A percentile compares a stretch with the other conserved stretches of the same genome.
phyloP scores from a whole-genome alignment of 257 asterid species.

The Solanum raphanifolium region DNA sequence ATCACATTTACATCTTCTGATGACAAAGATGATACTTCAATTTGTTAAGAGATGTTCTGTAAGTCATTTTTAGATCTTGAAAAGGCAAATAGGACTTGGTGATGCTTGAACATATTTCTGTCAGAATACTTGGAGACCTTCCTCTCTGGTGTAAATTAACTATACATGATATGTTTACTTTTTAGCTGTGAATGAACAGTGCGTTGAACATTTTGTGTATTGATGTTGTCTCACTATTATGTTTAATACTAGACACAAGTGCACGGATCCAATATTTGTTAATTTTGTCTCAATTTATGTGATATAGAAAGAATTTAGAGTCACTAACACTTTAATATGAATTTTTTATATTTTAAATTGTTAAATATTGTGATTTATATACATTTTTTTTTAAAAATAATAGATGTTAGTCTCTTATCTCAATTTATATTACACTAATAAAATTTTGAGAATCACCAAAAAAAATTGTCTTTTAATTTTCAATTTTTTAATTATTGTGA shows the following conservation, averaged over 20 bases:
- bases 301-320: background rate
- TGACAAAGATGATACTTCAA: background rate
- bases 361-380: background rate
- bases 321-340: background rate
- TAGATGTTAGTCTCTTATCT: background rate
- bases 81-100: background rate
- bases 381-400: too few species aligned
- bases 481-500: too few species aligned
- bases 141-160: background rate
- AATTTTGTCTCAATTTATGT: background rate
- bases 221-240: background rate
- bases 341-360: background rate
- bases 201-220: background rate
- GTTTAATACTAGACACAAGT: background rate
- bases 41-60: background rate
- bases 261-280: background rate
- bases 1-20: background rate
- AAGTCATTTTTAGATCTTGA: background rate
- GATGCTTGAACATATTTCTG: background rate
- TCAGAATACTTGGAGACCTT: background rate
- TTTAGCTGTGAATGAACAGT: background rate
- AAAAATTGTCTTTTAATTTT: too few species aligned
- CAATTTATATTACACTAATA: background rate
- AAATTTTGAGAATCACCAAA: background rate
- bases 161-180: background rate